Conservation (phyloP, 176 grass and related monocot species). For the Dendrocalamus sinicus region DNA sequence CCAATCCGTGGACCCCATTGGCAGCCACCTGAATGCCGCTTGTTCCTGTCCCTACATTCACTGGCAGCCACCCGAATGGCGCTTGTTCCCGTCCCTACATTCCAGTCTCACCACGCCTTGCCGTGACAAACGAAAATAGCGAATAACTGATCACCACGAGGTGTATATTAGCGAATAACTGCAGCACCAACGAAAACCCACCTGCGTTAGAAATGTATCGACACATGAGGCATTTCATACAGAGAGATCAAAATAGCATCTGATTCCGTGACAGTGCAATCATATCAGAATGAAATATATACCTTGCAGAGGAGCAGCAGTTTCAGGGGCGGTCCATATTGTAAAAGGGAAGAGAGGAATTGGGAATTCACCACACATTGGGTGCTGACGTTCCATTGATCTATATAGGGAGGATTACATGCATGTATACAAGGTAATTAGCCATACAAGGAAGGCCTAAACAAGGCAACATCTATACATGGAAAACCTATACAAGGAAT, state of each 20-base stretch:
- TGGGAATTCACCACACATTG: no score
- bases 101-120: conserved; percentile 13
- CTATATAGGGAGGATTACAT: no score
- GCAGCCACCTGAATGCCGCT: neutral
- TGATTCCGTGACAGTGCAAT: neutral
- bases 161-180: neutral
- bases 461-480: no score
- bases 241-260: neutral
- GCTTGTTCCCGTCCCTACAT: conserved; percentile 25
- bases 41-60: neutral
- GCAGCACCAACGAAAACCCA: neutral
- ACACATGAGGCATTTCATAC: neutral
- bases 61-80: neutral
- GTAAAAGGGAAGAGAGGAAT: no score
- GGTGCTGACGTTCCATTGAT: no score
- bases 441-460: no score
- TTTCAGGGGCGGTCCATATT: neutral
- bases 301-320: conserved; percentile 39
- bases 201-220: neutral
- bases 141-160: no score
- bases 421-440: no score
- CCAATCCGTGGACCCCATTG: neutral
- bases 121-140: conserved; percentile 18
- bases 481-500: no score
- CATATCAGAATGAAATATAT: neutral